Conservation (phyloP, 495 filamentous ascomycete genomes). For the Trichoderma asperelloides region DNA sequence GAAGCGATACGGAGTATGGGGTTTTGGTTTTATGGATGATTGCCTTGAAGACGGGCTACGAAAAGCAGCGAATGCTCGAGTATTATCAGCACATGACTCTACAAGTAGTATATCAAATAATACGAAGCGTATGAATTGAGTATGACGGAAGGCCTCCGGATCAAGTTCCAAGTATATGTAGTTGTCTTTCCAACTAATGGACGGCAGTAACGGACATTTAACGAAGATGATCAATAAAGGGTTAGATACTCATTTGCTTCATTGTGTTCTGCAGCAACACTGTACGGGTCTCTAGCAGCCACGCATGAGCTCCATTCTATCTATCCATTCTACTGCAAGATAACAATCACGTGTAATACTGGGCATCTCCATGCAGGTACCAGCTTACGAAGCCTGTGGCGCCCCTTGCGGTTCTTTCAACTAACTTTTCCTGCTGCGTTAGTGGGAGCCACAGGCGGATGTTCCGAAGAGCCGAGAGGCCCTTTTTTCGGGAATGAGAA, state of each 20-base stretch:
- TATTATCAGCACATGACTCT: no score
- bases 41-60: background rate
- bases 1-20: background rate
- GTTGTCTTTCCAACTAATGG: no score
- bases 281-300: no score
- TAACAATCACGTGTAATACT: background rate
- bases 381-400: constrained; percentile 2
- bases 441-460: background rate
- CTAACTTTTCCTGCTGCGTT: background rate
- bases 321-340: background rate
- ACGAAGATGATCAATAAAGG: no score
- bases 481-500: background rate
- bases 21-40: background rate
- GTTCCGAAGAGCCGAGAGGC: background rate
- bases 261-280: no score
- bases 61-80: background rate
- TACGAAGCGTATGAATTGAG: no score
- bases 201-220: no score
- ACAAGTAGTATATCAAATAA: no score
- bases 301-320: no score
- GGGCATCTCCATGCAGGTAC: background rate
- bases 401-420: background rate
- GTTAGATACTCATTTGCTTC: no score
- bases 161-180: no score
- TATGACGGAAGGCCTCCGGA: no score